Evolutionary conservation across 225 moss, liverwort and hornwort genomes (phyloP), one percentile per base, ranked within the genome.

Genomic region (Rhytidiadelphus loreus): DNA sequence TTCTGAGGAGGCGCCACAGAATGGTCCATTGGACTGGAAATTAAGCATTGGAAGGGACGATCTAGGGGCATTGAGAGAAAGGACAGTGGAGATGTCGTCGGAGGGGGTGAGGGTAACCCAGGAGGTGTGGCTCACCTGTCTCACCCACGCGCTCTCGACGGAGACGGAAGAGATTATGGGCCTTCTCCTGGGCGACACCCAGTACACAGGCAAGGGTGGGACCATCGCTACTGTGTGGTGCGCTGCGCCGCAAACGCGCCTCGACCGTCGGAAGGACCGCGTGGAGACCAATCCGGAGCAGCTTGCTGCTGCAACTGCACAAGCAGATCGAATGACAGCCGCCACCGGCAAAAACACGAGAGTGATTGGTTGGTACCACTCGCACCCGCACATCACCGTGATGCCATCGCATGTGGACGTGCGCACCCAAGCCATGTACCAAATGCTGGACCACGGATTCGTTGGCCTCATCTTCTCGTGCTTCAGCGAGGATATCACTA

Each of bases 111-210:
- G 95, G 91, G 90, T 99, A 7, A 96, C 96, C 5, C 96, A 97
- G 90, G 99, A 99, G 90, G 96, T 96, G 19, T 99, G 96, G 89
- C 89, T 99, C 44, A 96, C 99, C 21, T 99, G 99, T 66, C 93
- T 97, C 53, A 99, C 96, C 8, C 99, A 99, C 59, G 97, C 99
- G 53, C 92, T 99, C 25, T 96, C 99, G 30, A 97, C 99, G 12
- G 99, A 99, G 85, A 97, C 97, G 13, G 99, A 99, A 87, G 99
- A 99, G 90, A 96, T 99, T 79, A 99, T 99, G 99, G 99, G 99
- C 57, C 95, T 99, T 25, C 96, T 99, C 12, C 93, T 99, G 19
- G 99, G 99, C 22, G 99, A 99, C 53, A 95, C 95, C 39, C 93
- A 96, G 95, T 95, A 95, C 32, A 90, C 92, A 25, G 89, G 90